phyloP scores from a whole-genome alignment of 129 eudicot species.

The Centella asiatica region DNA sequence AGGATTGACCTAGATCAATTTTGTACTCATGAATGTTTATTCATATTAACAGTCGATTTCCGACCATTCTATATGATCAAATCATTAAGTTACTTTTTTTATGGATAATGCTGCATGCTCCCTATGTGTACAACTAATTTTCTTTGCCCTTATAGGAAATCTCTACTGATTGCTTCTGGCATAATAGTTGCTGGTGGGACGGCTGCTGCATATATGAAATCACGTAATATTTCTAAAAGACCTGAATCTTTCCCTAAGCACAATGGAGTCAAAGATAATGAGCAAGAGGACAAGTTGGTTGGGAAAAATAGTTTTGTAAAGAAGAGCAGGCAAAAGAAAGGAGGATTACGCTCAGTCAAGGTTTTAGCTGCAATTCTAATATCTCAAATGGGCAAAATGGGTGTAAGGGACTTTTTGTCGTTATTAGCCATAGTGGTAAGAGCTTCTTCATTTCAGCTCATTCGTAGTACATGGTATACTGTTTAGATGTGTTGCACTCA shows the following conservation, averaged over 20 bases:
- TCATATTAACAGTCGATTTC: background rate
- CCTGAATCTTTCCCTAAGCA: slow-evolving; percentile 26
- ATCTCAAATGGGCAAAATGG: slow-evolving; percentile 80
- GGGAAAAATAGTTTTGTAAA: slow-evolving; percentile 37
- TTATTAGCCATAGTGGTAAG: slow-evolving; percentile 85
- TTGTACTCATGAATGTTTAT: background rate
- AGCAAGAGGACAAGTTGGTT: slow-evolving; percentile 25
- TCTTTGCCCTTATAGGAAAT: slow-evolving; percentile 48
- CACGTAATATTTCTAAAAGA: slow-evolving; percentile 44
- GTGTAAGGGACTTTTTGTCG: slow-evolving; percentile 72
- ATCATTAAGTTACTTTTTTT: background rate
- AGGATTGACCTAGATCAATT: background rate
- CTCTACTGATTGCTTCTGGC: slow-evolving; percentile 69
- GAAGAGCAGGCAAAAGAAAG: slow-evolving; percentile 79
- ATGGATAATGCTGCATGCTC: background rate
- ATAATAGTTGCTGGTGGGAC: slow-evolving; percentile 86
- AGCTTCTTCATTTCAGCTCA: slow-evolving; percentile 13
- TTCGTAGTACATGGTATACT: slow-evolving; percentile 6
- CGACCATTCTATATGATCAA: background rate
- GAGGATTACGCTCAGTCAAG: slow-evolving; percentile 78
- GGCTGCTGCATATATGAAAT: slow-evolving; percentile 80
- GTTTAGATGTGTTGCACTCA: background rate
- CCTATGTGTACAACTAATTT: background rate
- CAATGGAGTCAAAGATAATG: slow-evolving; percentile 40
- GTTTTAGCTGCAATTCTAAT: slow-evolving; percentile 86